phyloP scores from a whole-genome alignment of 306 rosid species.

The Begonia fuchsioides region DNA sequence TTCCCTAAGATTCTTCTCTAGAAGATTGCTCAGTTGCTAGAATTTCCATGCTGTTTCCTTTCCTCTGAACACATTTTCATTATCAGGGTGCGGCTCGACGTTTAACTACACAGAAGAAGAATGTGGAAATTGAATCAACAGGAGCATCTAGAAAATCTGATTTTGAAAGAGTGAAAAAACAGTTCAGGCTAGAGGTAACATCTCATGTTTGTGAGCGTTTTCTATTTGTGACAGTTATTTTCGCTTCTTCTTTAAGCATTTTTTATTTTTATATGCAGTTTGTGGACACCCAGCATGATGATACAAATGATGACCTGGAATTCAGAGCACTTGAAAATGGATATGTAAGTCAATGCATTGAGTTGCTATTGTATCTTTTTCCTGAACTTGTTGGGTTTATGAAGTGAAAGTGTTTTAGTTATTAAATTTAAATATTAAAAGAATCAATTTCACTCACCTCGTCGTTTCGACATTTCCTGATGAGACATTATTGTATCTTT shows the following conservation, averaged over 20 bases:
- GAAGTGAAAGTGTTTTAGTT: neutral
- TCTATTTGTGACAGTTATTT: neutral
- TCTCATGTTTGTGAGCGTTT: neutral
- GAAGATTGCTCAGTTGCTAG: neutral
- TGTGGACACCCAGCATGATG: slow-evolving; percentile 63
- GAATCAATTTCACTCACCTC: too few relatives aligned
- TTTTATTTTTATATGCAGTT: slow-evolving; percentile 34
- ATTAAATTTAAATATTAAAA: neutral
- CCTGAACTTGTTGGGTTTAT: neutral
- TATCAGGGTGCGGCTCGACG: slow-evolving; percentile 98
- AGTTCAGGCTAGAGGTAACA: slow-evolving; percentile 83
- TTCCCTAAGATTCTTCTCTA: neutral
- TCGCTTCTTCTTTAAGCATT: neutral
- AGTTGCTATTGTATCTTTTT: neutral
- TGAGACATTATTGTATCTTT: too few relatives aligned
- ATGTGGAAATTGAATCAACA: slow-evolving; percentile 61
- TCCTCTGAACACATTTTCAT: slow-evolving; percentile 12
- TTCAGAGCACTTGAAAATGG: slow-evolving; percentile 84
- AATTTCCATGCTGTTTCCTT: slow-evolving; percentile 5
- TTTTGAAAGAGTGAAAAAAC: slow-evolving; percentile 63
- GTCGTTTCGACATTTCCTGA: too few relatives aligned
- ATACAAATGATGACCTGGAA: slow-evolving; percentile 58
- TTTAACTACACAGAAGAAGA: slow-evolving; percentile 69
- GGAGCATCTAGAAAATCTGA: slow-evolving; percentile 78
- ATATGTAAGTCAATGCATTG: slow-evolving; percentile 48